phyloP scores from a whole-genome alignment of 1,139 yeast genomes.

The Kluyveromyces sp. region DNA sequence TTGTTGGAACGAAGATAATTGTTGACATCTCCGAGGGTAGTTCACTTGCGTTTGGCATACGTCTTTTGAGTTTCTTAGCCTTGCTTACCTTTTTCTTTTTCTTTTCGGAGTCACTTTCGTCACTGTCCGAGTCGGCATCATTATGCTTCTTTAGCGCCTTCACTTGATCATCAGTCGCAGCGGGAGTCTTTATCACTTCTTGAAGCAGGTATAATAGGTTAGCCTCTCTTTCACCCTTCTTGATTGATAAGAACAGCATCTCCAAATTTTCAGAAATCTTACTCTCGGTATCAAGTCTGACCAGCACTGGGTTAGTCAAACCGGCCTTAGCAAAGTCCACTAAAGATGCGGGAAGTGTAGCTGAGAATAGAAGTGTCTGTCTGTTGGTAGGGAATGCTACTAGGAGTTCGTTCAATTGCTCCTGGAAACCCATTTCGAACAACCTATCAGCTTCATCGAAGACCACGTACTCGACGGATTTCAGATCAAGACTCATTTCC shows the following conservation, averaged over 20 bases:
- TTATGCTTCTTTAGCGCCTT: constrained; percentile 39
- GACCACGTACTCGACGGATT: constrained; percentile 78
- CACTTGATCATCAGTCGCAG: constrained; percentile 59
- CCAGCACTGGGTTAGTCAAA: constrained; percentile 80
- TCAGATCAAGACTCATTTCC: constrained; percentile 85
- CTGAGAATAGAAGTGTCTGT: constrained; percentile 87
- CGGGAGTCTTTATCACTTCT: constrained; percentile 78
- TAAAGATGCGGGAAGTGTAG: constrained; percentile 85
- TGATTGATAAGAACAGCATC: constrained; percentile 78
- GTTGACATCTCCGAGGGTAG: constrained; percentile 83
- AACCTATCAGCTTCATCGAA: constrained; percentile 98
- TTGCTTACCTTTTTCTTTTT: constrained; percentile 31
- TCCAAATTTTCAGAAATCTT: constrained; percentile 86
- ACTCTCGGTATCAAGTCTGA: constrained; percentile 85
- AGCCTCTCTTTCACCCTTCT: constrained; percentile 85
- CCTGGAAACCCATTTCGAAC: constrained; percentile 95
- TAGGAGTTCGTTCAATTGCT: constrained; percentile 83
- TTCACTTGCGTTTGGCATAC: constrained; percentile 71
- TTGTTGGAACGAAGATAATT: constrained; percentile 90
- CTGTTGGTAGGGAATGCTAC: constrained; percentile 76
- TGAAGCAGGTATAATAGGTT: constrained; percentile 68
- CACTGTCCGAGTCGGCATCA: constrained; percentile 43
- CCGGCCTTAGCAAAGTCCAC: constrained; percentile 99
- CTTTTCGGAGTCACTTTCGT: constrained; percentile 37
- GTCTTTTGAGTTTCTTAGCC: constrained; percentile 43